A percentile compares a stretch with the other conserved stretches of the same genome.
Conservation (phyloP, 352 stramenopile genomes). For the Labyrinthula sp. region DNA sequence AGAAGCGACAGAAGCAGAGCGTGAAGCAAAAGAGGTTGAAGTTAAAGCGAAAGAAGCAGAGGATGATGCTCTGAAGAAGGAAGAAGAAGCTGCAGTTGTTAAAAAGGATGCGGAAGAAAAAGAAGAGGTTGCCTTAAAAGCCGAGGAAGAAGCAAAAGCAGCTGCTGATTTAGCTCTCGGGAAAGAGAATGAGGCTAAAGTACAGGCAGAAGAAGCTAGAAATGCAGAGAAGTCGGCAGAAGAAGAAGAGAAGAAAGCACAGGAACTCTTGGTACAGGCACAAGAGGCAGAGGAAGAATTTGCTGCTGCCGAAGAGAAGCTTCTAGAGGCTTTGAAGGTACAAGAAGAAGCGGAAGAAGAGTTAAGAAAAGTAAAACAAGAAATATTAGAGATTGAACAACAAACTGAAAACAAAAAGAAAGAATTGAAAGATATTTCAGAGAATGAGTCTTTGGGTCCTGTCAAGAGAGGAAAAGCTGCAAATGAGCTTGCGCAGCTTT, state of each 20-base stretch:
- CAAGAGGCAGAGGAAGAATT: slow-evolving; percentile 1
- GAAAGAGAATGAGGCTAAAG: slow-evolving; percentile 12
- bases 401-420: slow-evolving; percentile 1
- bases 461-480: slow-evolving; percentile 1
- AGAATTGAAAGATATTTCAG: neutral
- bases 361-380: neutral
- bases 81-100: slow-evolving; percentile 1
- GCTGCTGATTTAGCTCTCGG: slow-evolving; percentile 1
- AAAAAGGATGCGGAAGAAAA: slow-evolving; percentile 7
- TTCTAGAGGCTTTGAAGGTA: neutral
- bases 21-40: slow-evolving; percentile 15
- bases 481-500: neutral
- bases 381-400: neutral
- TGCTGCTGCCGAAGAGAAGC: slow-evolving; percentile 11
- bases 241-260: neutral
- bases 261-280: no score
- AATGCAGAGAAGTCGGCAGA: slow-evolving; percentile 20
- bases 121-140: slow-evolving; percentile 6
- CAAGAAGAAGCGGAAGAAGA: neutral
- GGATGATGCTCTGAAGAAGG: slow-evolving; percentile 5
- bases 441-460: neutral
- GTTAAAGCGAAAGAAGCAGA: slow-evolving; percentile 8
- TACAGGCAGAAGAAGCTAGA: slow-evolving; percentile 1
- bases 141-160: slow-evolving; percentile 20
- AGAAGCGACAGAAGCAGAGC: slow-evolving; percentile 1